A percentile compares a stretch with the other conserved stretches of the same genome.
Evolutionary conservation across 345 rosid genomes (phyloP).

Genomic region (Punica granatum): DNA sequence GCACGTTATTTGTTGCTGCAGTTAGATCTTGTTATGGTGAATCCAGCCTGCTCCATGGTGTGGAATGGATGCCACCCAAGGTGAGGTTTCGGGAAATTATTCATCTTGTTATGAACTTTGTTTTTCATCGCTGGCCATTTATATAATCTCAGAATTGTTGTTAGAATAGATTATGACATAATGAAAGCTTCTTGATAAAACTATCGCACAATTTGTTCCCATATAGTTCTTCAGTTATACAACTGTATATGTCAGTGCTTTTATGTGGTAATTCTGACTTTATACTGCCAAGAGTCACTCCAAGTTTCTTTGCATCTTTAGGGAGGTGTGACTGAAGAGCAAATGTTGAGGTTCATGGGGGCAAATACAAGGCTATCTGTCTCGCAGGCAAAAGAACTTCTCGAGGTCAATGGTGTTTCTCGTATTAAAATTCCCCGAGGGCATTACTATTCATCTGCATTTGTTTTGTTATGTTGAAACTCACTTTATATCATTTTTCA

Average conservation of each 20-base stretch:
- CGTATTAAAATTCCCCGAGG: background rate
- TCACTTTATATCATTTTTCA: constrained; percentile 21
- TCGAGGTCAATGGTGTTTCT: constrained; percentile 55
- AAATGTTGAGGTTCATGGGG: constrained; percentile 94
- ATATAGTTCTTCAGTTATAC: background rate
- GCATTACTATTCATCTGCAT: constrained; percentile 1
- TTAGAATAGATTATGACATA: background rate
- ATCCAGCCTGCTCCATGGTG: constrained; percentile 94
- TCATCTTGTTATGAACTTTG: background rate
- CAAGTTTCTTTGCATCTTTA: constrained; percentile 17
- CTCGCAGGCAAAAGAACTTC: constrained; percentile 66
- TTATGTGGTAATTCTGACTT: background rate
- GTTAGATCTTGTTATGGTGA: constrained; percentile 95
- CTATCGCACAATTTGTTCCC: background rate
- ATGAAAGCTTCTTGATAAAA: background rate
- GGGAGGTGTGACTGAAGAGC: constrained; percentile 97
- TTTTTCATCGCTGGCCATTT: background rate
- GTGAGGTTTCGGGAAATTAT: constrained; percentile 23
- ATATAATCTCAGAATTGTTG: background rate
- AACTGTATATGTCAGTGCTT: background rate
- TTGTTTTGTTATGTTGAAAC: constrained; percentile 1
- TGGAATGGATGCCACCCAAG: constrained; percentile 99
- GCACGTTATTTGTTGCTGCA: constrained; percentile 82
- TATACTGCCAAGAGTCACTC: background rate
- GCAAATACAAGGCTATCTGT: constrained; percentile 70